Base-by-base conservation (phyloP, 208 protist genomes). In the Herpetomonas tarakana region DNA sequence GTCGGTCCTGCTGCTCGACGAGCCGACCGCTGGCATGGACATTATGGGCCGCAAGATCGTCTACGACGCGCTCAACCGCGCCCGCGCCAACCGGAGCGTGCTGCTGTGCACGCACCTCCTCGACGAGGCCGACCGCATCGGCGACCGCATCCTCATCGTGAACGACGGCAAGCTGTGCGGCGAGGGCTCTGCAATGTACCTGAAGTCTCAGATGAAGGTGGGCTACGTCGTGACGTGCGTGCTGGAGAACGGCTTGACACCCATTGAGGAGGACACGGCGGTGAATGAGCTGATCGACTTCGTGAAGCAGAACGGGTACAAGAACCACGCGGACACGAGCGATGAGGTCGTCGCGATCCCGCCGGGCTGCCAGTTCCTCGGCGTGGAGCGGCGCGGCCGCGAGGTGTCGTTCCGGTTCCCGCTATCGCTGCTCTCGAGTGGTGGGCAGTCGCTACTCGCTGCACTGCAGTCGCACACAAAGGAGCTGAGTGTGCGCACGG, bases 81-180 rank as follows among this genome's bases (percentile, higher is more conserved):
- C 62, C 16, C 78, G 67, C 50, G 66, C 41, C 18, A 58, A 78
- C 59, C 81, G 78, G 46, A 81, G 81, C 62, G 77, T 91, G 18
- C 71, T 93, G 29, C 73, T 93, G 22, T 85, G 77, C 14, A 97
- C 94, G 22, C 97, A 98, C 62, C 75, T 87, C 56, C 92, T 99
- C 80, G 97, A 99, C 59, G 98, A 99, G 76, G 98, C 98, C 7
- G 97, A 99, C 68, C 74, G 90, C 21, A 77, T 99, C 28, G 86
- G 84, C 27, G 92, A 98, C 64, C 78, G 80, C 31, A 94, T 99
- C 52, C 87, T 92, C 14, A 90, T 99, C 53, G 78, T 99, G 67
- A 71, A 90, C 47, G 59, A 86, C 44, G 86, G 90, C 57, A 44
- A 72, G 52, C 57, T 94, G 19, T 62, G 68, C 56, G 82, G 74